phyloP scores from a whole-genome alignment of 2,329 filamentous ascomycete genomes.

The Calycina marina region DNA sequence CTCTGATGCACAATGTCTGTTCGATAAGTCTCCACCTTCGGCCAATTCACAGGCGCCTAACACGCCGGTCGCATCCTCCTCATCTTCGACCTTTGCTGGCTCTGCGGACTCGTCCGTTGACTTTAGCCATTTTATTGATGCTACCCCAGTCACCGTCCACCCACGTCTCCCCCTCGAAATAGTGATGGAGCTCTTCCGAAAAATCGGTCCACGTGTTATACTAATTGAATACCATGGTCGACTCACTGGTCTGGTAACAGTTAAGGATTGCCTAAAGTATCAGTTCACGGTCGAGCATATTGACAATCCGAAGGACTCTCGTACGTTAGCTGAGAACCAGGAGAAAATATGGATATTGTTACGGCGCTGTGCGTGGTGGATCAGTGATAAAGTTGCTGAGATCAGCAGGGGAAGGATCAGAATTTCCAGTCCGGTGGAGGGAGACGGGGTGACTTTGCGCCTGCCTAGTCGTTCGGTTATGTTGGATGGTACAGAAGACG shows the following conservation, averaged over 20 bases:
- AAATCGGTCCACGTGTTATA: slow-evolving; percentile 88
- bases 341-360: slow-evolving; percentile 52
- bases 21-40: slow-evolving; percentile 41
- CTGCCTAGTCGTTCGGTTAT: slow-evolving; percentile 24
- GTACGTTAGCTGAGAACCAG: slow-evolving; percentile 37
- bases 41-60: slow-evolving; percentile 13
- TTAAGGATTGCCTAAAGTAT: slow-evolving; percentile 94
- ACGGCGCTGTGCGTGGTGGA: slow-evolving; percentile 38
- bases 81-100: slow-evolving; percentile 43
- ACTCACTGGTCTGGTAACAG: slow-evolving; percentile 74
- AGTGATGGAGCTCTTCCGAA: slow-evolving; percentile 97
- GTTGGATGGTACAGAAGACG: slow-evolving; percentile 36
- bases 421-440: slow-evolving; percentile 22
- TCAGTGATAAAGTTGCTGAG: slow-evolving; percentile 38
- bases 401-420: slow-evolving; percentile 42
- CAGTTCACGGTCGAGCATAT: slow-evolving; percentile 91
- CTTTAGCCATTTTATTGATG: slow-evolving; percentile 76
- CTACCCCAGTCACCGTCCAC: slow-evolving; percentile 80
- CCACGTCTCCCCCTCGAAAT: slow-evolving; percentile 86
- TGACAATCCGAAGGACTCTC: slow-evolving; percentile 52
- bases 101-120: slow-evolving; percentile 51
- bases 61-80: slow-evolving; percentile 9
- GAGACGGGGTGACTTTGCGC: slow-evolving; percentile 13
- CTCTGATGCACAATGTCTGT: slow-evolving; percentile 57
- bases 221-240: slow-evolving; percentile 81